A percentile compares a stretch with the other conserved stretches of the same genome.
Evolutionary conservation across 2,329 filamentous ascomycete genomes (phyloP).

Genomic region (Xylaria sp.): DNA sequence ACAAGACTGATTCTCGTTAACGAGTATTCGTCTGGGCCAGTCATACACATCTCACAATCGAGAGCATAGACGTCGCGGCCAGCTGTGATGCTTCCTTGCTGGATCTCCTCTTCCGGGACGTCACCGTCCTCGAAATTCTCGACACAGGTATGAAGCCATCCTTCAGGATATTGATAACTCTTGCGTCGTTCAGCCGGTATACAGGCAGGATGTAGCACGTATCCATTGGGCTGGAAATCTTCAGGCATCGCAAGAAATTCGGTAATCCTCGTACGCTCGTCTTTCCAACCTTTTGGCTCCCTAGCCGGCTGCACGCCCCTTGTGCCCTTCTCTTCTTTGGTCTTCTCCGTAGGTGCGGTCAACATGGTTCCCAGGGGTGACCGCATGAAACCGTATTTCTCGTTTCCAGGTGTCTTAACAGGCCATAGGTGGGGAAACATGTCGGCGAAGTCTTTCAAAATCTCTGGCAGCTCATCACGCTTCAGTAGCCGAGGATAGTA

Average conservation of each 20-base stretch:
- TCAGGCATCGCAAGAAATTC: conserved; percentile 78
- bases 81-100: conserved; percentile 84
- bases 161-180: conserved; percentile 67
- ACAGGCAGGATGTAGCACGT: conserved; percentile 82
- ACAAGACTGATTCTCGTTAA: conserved; percentile 90
- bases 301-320: conserved; percentile 70
- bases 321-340: conserved; percentile 71
- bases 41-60: conserved; percentile 98
- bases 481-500: conserved; percentile 68
- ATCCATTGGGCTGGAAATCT: conserved; percentile 85
- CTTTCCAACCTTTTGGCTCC: conserved; percentile 74
- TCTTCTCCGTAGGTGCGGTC: conserved; percentile 76
- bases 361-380: conserved; percentile 90
- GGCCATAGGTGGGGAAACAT: conserved; percentile 94
- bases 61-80: conserved; percentile 83
- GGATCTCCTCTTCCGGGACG: conserved; percentile 75
- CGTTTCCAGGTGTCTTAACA: conserved; percentile 86
- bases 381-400: conserved; percentile 81
- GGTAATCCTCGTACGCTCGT: conserved; percentile 83
- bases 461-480: conserved; percentile 62
- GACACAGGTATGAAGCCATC: conserved; percentile 86
- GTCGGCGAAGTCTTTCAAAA: conserved; percentile 75
- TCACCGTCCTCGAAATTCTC: conserved; percentile 72
- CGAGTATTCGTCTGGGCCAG: conserved; percentile 80
- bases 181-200: conserved; percentile 70